Evolutionary conservation across 2,329 filamentous ascomycete genomes (phyloP).

Genomic region (Botrytis squamosa): DNA sequence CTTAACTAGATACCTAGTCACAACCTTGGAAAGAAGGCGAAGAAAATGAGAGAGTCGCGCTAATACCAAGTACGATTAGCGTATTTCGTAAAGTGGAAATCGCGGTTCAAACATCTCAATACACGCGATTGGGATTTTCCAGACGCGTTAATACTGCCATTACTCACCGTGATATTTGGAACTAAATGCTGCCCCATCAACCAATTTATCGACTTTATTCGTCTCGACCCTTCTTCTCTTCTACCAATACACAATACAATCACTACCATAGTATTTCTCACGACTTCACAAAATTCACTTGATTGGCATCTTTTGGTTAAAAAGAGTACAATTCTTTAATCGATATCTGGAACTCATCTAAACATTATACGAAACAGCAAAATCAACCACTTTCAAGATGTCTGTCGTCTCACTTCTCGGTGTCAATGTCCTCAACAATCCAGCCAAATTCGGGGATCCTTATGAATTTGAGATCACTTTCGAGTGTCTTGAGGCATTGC

Average conservation of each 20-base stretch:
- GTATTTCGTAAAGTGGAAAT: constrained; percentile 2
- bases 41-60: background rate
- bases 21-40: background rate
- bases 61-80: background rate
- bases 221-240: constrained; percentile 1
- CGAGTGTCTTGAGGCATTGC: constrained; percentile 89
- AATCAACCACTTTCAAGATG: constrained; percentile 55
- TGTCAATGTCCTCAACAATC: constrained; percentile 96
- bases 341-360: background rate
- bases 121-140: constrained; percentile 8
- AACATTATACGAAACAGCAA: background rate
- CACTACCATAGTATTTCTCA: background rate
- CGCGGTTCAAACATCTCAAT: constrained; percentile 4
- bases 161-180: background rate
- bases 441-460: constrained; percentile 85
- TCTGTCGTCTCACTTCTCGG: constrained; percentile 95
- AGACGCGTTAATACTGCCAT: constrained; percentile 1
- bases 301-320: constrained; percentile 9
- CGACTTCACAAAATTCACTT: background rate
- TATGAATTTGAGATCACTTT: constrained; percentile 99
- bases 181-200: constrained; percentile 13
- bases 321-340: background rate
- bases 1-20: background rate
- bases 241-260: background rate
- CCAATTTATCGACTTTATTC: constrained; percentile 13